These are phyloP conservation scores for Boletus mariae DNA, from an alignment of 1,284 basidiomycete species.

Conservation along the genomic window DNA sequence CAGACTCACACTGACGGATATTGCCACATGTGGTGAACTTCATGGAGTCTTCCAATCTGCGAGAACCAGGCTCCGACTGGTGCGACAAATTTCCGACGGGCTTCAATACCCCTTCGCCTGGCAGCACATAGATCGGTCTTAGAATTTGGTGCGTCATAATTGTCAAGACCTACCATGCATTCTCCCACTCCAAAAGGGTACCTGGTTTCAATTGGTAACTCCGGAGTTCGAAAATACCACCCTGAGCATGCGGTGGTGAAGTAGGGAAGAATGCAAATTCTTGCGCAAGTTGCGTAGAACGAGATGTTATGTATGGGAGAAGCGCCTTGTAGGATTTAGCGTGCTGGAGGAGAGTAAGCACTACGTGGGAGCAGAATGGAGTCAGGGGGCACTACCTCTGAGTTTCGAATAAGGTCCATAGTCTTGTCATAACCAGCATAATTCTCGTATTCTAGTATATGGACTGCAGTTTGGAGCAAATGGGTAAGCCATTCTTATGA, in stretches of 20 bases:
- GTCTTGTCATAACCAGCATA: slow-evolving; percentile 81
- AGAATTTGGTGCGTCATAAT: background rate
- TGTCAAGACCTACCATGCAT: slow-evolving; percentile 63
- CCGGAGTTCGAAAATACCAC: slow-evolving; percentile 89
- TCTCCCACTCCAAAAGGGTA: slow-evolving; percentile 89
- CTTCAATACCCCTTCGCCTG: slow-evolving; percentile 86
- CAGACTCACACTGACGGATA: slow-evolving; percentile 62
- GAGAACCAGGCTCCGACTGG: slow-evolving; percentile 95
- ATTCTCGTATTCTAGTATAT: slow-evolving; percentile 88
- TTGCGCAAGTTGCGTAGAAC: slow-evolving; percentile 78
- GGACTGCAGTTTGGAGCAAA: slow-evolving; percentile 39
- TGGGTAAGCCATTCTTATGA: background rate
- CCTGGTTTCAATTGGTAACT: slow-evolving; percentile 84
- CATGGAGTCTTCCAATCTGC: slow-evolving; percentile 85
- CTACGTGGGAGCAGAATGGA: slow-evolving; percentile 1
- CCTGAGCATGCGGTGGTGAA: slow-evolving; percentile 77
- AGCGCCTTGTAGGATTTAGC: slow-evolving; percentile 60
- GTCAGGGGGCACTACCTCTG: slow-evolving; percentile 45
- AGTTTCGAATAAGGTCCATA: slow-evolving; percentile 53
- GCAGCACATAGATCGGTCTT: slow-evolving; percentile 7
- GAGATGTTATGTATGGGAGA: slow-evolving; percentile 67
- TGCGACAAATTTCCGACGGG: slow-evolving; percentile 75
- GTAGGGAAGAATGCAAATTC: slow-evolving; percentile 95
- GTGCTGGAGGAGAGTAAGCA: slow-evolving; percentile 44
- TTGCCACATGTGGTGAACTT: slow-evolving; percentile 94